Evolutionary conservation across 1,284 basidiomycete species (phyloP), one percentile per base, ranked within the genome.

Genomic region (Pterulicium gracile): DNA sequence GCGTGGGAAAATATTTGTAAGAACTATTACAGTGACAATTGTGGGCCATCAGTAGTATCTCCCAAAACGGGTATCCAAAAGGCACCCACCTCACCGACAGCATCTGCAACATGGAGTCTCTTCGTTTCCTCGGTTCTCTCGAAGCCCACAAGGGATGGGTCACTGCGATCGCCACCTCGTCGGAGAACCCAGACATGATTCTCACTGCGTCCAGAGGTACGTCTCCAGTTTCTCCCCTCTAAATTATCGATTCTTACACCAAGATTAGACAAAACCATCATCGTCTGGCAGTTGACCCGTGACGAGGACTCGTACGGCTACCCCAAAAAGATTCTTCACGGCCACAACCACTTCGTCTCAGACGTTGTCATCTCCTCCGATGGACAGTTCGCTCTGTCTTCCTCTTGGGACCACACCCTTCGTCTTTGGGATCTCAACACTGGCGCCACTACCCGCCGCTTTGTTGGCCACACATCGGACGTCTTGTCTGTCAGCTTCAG

Each of bases 271-370:
- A 98, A 97, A 81, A 97, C 93, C 52, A 90, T 98, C 77, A 98
- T 99, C 63, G 93, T 98, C 65, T 99, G 96, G 96, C 88, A 94
- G 67, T 77, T 99, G 61, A 95, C 93, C 57, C 91, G 96, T 55
- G 92, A 96, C 57, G 95, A 98, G 53, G 81, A 86, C 62, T 72
- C 80, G 47, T 94, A 92, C 65, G 93, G 93, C 49, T 94, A 85
- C 75, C 92, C 94, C 55, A 98, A 98, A 77, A 86, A 88, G 62
- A 91, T 98, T 64, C 85, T 99, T 55, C 88, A 92, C 68, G 96
- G 96, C 56, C 96, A 99, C 80, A 98, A 98, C 76, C 94, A 98
- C 79, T 99, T 99, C 64, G 96, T 99, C 54, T 98, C 96, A 47
- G 96, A 99, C 69, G 90, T 98, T 58, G 94, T 96, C 61, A 91